Evolutionary conservation across 805 yeast genomes (phyloP).

Genomic region (Vanderwaltozyma verrucispora): DNA sequence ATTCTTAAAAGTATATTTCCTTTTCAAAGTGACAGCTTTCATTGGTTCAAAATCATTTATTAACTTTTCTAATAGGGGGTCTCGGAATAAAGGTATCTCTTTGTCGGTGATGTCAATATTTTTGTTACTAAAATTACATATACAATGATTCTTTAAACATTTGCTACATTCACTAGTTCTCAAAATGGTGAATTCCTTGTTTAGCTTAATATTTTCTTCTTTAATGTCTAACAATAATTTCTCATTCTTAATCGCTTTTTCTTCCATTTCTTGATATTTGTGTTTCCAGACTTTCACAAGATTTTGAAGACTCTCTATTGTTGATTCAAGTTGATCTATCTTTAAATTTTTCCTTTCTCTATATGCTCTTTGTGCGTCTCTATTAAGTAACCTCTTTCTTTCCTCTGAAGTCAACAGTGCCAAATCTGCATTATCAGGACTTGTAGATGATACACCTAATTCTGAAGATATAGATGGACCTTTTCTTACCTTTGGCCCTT

Average conservation of each 20-base stretch:
- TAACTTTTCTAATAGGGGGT: background rate
- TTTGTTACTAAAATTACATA: conserved; percentile 11
- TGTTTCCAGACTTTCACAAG: conserved; percentile 57
- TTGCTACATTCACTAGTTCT: no score
- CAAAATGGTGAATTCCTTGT: conserved; percentile 10
- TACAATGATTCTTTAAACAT: no score
- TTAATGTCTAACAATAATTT: background rate
- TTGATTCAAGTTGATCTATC: conserved; percentile 63
- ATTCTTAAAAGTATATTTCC: no score
- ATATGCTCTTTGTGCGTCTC: conserved; percentile 92
- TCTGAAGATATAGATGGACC: no score
- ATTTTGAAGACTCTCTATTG: conserved; percentile 26
- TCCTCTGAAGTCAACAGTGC: conserved; percentile 36
- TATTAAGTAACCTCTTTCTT: conserved; percentile 79
- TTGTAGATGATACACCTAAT: background rate
- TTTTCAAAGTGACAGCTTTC: conserved; percentile 33
- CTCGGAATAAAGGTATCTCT: conserved; percentile 17
- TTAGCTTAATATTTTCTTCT: conserved; percentile 4
- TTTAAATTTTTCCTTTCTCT: conserved; percentile 78
- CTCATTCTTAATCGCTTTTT: conserved; percentile 4
- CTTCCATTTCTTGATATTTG: conserved; percentile 26
- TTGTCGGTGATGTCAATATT: conserved; percentile 26
- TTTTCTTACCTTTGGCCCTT: no score
- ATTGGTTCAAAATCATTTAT: conserved; percentile 33
- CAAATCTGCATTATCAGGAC: background rate